Base-by-base conservation (phyloP, 1,284 basidiomycete genomes). In the Cerioporus squamosus region DNA sequence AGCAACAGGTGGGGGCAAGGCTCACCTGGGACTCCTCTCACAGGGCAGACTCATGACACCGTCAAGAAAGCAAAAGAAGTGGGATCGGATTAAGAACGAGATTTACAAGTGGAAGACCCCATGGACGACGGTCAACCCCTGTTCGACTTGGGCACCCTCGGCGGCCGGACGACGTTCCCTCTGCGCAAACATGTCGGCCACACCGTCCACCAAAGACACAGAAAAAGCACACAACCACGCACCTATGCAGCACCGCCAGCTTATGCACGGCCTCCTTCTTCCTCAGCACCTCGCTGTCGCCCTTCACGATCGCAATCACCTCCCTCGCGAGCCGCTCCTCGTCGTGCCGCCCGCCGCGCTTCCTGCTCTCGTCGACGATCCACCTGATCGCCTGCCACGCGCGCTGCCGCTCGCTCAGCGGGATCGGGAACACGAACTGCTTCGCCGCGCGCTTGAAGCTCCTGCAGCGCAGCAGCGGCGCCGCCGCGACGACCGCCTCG, bases 191-290 rank as follows among this genome's bases (percentile, higher is more conserved):
- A 24, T 3, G 12, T 12, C 9, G 22, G 3, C 8, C 43, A 45
- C 2, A 3, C 8, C 15, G 0, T 14, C 8, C 3, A 9, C 23
- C 5, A 17, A 12, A 44, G 10, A 15, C 33, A n/a, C 10, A 20
- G 9, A 48, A 6, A 20, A 44, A 33, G 6, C 15, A 2, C 7
- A 8, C 40, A 12, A 22, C 22, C n/a, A 81, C 89, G 57, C 63
- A 94, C 92, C 94, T 88, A 74, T 93, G 93, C 36, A 90, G 80
- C 79, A 90, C 90, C 1, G 90, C 95, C 39, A 83, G 68, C 66
- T 79, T 82, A 72, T 96, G 94, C 51, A 84, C 71, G 53, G 84
- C 79, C 64, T 76, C 76, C 74, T 93, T 86, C 66, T 80, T 81
- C 65, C 81, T 77, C 59, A 88, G 76, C 33, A 81, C 81, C 31